These are phyloP conservation scores for Dactylorhiza incarnata DNA, from an alignment of 106 monocot genomes.

Conservation along the genomic window DNA sequence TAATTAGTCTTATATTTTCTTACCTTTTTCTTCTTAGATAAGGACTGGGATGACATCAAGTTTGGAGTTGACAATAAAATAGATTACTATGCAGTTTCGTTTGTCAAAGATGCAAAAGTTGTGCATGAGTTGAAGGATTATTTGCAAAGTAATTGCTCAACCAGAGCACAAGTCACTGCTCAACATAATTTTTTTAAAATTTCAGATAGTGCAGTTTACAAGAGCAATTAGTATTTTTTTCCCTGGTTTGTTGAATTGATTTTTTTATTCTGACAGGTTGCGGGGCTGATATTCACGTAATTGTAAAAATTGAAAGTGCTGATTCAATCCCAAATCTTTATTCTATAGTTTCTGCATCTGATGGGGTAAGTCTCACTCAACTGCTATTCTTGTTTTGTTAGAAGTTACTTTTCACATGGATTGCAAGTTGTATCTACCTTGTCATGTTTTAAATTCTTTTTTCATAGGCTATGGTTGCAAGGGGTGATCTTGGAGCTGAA, in stretches of 20 bases:
- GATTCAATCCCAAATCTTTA: conserved; percentile 95
- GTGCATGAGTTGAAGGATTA: conserved; percentile 96
- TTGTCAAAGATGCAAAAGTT: conserved; percentile 98
- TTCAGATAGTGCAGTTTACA: not conserved
- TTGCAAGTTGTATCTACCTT: not conserved
- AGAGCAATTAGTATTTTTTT: not conserved
- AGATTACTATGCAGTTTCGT: conserved; percentile 96
- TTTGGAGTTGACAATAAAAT: conserved; percentile 97
- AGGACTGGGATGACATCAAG: conserved; percentile 99
- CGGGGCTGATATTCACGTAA: conserved; percentile 91
- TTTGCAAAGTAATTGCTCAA: conserved; percentile 49
- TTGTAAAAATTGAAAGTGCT: conserved; percentile 98
- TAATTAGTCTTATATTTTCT: not conserved
- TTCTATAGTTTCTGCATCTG: conserved; percentile 94
- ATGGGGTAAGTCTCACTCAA: conserved; percentile 60
- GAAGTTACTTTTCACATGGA: conserved; percentile 2
- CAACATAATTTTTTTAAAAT: not conserved
- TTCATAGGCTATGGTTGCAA: conserved; percentile 96
- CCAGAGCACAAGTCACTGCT: not conserved
- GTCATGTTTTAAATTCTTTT: conserved; percentile 7
- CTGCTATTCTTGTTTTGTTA: not conserved
- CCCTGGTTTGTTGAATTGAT: not conserved
- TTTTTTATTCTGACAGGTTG: conserved; percentile 32
- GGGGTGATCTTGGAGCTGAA: conserved; percentile 99
- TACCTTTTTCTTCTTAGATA: conserved; percentile 44